Evolutionary conservation across 2,329 filamentous ascomycete species (phyloP).

Genomic region (Knoxdaviesia proteae): DNA sequence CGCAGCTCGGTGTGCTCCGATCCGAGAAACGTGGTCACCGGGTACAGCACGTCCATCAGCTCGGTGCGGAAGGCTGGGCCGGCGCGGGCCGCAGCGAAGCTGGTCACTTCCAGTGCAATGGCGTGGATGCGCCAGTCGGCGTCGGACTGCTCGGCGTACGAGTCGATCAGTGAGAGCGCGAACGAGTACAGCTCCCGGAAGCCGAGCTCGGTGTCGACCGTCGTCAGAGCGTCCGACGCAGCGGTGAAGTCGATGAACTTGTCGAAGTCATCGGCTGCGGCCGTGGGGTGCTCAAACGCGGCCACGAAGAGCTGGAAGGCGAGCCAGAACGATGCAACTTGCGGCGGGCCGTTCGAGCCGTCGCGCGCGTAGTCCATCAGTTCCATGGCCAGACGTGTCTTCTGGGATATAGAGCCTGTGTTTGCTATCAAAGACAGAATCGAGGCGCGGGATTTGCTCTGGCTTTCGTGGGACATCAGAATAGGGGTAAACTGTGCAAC

Average conservation of each 20-base stretch:
- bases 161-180: conserved; percentile 40
- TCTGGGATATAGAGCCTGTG: conserved; percentile 34
- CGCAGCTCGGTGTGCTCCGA: conserved; percentile 48
- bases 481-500: conserved; percentile 32
- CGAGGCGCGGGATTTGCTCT: conserved; percentile 36
- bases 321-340: conserved; percentile 62
- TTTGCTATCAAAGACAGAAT: conserved; percentile 35
- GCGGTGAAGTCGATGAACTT: conserved; percentile 37
- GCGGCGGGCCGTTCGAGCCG: conserved; percentile 28
- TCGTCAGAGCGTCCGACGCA: conserved; percentile 11
- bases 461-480: conserved; percentile 42
- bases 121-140: conserved; percentile 55
- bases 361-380: conserved; percentile 44
- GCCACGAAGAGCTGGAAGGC: conserved; percentile 50
- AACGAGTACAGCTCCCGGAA: conserved; percentile 49
- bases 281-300: conserved; percentile 20
- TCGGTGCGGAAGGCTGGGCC: conserved; percentile 56
- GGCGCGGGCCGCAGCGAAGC: conserved; percentile 50
- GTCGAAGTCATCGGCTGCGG: conserved; percentile 27
- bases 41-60: conserved; percentile 78
- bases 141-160: conserved; percentile 25
- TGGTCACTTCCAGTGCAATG: conserved; percentile 60
- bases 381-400: conserved; percentile 38
- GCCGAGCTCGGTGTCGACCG: conserved; percentile 17
- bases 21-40: conserved; percentile 72